Conservation (phyloP, 2,329 filamentous ascomycete species). For the Hypoxylon sp. region DNA sequence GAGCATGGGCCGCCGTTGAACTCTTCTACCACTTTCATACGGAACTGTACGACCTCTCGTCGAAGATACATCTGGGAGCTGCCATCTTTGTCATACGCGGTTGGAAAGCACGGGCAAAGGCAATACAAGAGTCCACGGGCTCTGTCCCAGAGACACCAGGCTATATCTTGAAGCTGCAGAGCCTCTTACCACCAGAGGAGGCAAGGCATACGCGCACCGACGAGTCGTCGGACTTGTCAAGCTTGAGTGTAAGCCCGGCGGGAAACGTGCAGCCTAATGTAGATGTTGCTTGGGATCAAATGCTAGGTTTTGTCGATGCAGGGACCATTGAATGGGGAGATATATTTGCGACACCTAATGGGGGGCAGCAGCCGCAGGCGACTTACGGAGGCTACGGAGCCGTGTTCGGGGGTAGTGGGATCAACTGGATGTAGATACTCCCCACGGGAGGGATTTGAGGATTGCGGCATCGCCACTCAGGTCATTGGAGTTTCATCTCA, state of each 20-base stretch:
- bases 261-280: constrained; percentile 26
- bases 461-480: constrained; percentile 31
- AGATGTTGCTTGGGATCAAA: constrained; percentile 54
- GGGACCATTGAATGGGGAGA: constrained; percentile 52
- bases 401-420: constrained; percentile 40
- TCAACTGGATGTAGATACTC: constrained; percentile 45
- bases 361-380: constrained; percentile 35
- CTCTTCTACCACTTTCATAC: constrained; percentile 64
- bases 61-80: constrained; percentile 61
- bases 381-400: constrained; percentile 40
- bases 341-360: constrained; percentile 48
- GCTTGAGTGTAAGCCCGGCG: constrained; percentile 7
- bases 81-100: constrained; percentile 66
- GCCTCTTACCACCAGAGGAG: constrained; percentile 59
- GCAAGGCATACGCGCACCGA: constrained; percentile 50
- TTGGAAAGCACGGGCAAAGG: constrained; percentile 66
- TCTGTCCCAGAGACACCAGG: constrained; percentile 59
- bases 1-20: constrained; percentile 66
- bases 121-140: constrained; percentile 57
- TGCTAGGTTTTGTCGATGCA: constrained; percentile 53
- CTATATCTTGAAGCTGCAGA: constrained; percentile 63
- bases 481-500: constrained; percentile 15
- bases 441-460: background rate
- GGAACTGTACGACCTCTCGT: constrained; percentile 65
- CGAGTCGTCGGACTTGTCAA: constrained; percentile 37